Conservation (phyloP, 345 rosid genomes). For the Arabis hirsuta region DNA sequence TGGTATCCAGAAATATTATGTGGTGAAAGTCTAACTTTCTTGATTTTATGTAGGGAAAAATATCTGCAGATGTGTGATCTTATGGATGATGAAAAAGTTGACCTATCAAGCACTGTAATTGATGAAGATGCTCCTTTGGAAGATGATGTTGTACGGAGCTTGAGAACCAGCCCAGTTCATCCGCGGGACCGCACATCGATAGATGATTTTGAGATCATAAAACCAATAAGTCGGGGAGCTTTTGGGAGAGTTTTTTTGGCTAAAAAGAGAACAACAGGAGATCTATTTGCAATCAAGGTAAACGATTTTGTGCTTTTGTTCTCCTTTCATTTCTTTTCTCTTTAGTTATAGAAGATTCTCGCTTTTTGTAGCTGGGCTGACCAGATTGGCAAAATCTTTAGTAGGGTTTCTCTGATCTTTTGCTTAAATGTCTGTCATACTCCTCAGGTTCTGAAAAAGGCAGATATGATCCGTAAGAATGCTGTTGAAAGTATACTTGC, state of each 20-base stretch:
- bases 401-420: slow-evolving; percentile 31
- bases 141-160: slow-evolving; percentile 93
- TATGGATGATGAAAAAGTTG: slow-evolving; percentile 88
- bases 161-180: slow-evolving; percentile 94
- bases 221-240: slow-evolving; percentile 99
- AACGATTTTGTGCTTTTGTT: slow-evolving; percentile 23
- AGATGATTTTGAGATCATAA: slow-evolving; percentile 98
- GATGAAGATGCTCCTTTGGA: slow-evolving; percentile 97
- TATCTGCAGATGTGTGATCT: slow-evolving; percentile 95
- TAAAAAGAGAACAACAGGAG: slow-evolving; percentile 97
- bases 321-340: slow-evolving; percentile 10
- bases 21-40: slow-evolving; percentile 23
- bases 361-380: slow-evolving; percentile 6
- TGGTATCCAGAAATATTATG: slow-evolving; percentile 11
- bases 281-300: slow-evolving; percentile 98
- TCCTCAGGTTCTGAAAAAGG: slow-evolving; percentile 92
- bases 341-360: background rate
- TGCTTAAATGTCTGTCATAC: slow-evolving; percentile 29
- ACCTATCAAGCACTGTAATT: slow-evolving; percentile 79
- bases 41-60: slow-evolving; percentile 72
- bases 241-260: slow-evolving; percentile 99
- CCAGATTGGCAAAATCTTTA: slow-evolving; percentile 28
- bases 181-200: slow-evolving; percentile 94
- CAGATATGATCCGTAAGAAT: slow-evolving; percentile 99
- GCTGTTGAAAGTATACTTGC: slow-evolving; percentile 99